phyloP scores from a whole-genome alignment of 2,329 filamentous ascomycete species.

The Cryphonectria japonica region DNA sequence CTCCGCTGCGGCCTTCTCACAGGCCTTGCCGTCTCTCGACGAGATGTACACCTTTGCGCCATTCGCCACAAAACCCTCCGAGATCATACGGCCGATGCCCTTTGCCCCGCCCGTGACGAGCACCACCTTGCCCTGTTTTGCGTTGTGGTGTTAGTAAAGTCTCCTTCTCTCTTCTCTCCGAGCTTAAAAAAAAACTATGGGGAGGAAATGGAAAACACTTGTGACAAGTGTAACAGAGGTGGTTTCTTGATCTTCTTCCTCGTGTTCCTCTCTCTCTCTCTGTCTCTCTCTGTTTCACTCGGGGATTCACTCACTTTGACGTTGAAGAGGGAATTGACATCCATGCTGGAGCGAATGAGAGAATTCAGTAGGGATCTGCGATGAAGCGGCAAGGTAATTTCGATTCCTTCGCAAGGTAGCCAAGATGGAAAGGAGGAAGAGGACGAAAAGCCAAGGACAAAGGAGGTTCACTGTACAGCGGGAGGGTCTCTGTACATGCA shows the following conservation, averaged over 20 bases:
- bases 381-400: neutral
- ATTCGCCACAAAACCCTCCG: constrained; percentile 66
- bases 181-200: no score
- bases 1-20: constrained; percentile 58
- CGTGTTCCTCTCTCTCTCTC: neutral
- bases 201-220: neutral
- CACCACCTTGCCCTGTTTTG: constrained; percentile 56
- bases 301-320: constrained; percentile 53
- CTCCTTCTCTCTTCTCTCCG: neutral
- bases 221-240: neutral
- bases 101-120: constrained; percentile 63
- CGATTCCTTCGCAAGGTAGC: neutral
- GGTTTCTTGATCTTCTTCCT: no score
- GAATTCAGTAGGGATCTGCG: neutral
- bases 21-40: constrained; percentile 63
- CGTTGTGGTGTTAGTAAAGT: neutral
- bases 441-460: neutral
- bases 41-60: constrained; percentile 69
- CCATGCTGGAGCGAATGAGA: constrained; percentile 43
- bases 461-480: no score
- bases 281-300: neutral
- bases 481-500: no score
- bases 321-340: constrained; percentile 58
- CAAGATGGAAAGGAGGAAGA: neutral
- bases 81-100: constrained; percentile 71